A percentile compares a stretch with the other conserved stretches of the same genome.
These are phyloP conservation scores for Meira nashicola DNA, from an alignment of 1,284 basidiomycete genomes.

Conservation along the genomic window DNA sequence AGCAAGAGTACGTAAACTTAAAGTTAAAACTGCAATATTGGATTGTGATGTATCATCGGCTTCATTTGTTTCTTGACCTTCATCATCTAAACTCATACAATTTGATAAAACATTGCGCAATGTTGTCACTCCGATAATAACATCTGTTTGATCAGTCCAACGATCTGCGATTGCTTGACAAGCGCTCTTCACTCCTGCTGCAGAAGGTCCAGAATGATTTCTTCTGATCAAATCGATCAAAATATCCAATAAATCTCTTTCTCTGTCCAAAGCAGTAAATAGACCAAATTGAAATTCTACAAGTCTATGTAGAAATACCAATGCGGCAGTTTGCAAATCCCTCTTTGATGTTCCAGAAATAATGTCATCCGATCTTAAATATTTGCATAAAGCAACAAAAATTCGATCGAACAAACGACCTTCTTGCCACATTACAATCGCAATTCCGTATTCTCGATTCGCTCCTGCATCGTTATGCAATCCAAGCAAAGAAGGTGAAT, in stretches of 20 bases:
- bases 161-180: constrained; percentile 21
- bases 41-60: neutral
- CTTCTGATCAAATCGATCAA: constrained; percentile 10
- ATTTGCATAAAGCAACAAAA: constrained; percentile 14
- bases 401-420: constrained; percentile 18
- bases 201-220: neutral
- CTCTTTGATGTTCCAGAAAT: neutral
- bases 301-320: constrained; percentile 29
- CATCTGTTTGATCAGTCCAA: constrained; percentile 19
- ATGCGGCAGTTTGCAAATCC: constrained; percentile 24
- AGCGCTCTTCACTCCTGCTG: constrained; percentile 5
- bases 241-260: constrained; percentile 21
- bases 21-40: constrained; percentile 5
- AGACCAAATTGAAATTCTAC: constrained; percentile 33
- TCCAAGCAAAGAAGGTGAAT: constrained; percentile 1
- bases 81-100: neutral
- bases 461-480: constrained; percentile 4
- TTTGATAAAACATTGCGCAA: constrained; percentile 2
- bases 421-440: constrained; percentile 20
- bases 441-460: constrained; percentile 6
- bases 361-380: constrained; percentile 5
- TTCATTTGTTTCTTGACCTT: neutral
- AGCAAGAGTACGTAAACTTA: constrained; percentile 13
- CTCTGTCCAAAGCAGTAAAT: constrained; percentile 15
- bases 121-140: constrained; percentile 27